Evolutionary conservation across 768 basidiomycete species (phyloP), one percentile per base, ranked within the genome.

Genomic region (Mrakia blollopis): DNA sequence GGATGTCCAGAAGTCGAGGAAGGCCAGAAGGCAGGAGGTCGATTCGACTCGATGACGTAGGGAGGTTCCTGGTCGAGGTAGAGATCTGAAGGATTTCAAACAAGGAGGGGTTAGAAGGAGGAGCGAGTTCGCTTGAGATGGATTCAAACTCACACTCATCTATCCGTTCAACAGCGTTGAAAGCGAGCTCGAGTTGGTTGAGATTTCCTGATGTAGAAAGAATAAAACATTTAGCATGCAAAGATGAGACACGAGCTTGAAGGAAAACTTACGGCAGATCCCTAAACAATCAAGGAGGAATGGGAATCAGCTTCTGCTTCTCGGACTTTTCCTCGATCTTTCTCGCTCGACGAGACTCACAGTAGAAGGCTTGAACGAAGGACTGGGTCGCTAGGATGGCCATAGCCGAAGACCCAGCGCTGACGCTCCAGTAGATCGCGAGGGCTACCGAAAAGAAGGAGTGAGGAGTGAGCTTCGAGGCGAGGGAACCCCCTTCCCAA

Each of bases 1-100:
- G 87, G 85, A 39, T 90, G 89, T 54, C 61, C 37, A 7, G 60
- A 72, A 35, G 85, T 85, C 67, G 84, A 88, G 1, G 88, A 88
- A 5, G 90, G 90, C 90, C 90, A 91, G 78, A 88, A 89, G 2
- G 90, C 90, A 1, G 90, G 90, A n/a, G 90, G 89, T 68, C 88
- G 86, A 71, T 80, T 85, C 52, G 86, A 85, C 37, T 87, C 85
- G 72, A 89, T 86, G 62, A 89, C 83, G 0, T 89, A 87, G 60
- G 89, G 89, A 0, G 90, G 89, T 82, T 92, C 91, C 81, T 90
- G 89, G 1, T 88, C 87, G 11, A 90, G 86, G 50, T 87, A 87
- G 28, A 91, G 85, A 80, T 91, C 74, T 75, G 18, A 2, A 1
- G 32, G 47, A 69, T 13, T 4, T 11, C 7, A 18, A 57, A 1